Percentiles rank a stretch among this genome's conserved stretches.
Evolutionary conservation across 2,329 filamentous ascomycete species (phyloP).

Genomic region (Claviceps citrina): DNA sequence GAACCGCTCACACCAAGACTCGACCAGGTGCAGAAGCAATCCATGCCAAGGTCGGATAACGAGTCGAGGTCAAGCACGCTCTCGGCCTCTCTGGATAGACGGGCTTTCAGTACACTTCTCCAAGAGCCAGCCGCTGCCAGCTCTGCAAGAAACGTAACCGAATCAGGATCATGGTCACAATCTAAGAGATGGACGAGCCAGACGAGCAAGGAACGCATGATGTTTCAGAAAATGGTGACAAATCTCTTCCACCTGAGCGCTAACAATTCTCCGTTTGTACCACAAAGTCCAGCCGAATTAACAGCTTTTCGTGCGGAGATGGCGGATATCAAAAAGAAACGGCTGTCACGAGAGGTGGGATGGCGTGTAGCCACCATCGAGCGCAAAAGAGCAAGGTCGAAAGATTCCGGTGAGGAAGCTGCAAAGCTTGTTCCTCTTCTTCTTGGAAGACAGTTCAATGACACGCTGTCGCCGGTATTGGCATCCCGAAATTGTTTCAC

Average conservation of each 20-base stretch:
- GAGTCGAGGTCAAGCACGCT: neutral
- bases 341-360: slow-evolving; percentile 13
- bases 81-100: neutral
- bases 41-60: neutral
- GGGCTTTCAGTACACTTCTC: slow-evolving; percentile 1
- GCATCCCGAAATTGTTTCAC: slow-evolving; percentile 20
- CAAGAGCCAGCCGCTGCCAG: neutral
- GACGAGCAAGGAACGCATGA: slow-evolving; percentile 18
- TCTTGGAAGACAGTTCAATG: slow-evolving; percentile 14
- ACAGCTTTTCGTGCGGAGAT: slow-evolving; percentile 18
- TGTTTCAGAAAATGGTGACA: slow-evolving; percentile 21
- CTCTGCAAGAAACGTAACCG: slow-evolving; percentile 1
- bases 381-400: slow-evolving; percentile 7
- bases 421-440: slow-evolving; percentile 11
- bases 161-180: slow-evolving; percentile 21
- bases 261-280: slow-evolving; percentile 23
- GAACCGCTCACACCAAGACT: neutral
- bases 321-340: slow-evolving; percentile 13
- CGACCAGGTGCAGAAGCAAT: neutral
- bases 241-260: slow-evolving; percentile 22
- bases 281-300: slow-evolving; percentile 20
- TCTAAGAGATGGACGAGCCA: slow-evolving; percentile 25
- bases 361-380: slow-evolving; percentile 10
- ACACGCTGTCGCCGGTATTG: slow-evolving; percentile 20
- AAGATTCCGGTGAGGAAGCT: neutral